These are phyloP conservation scores for Mucor irregularis DNA, from an alignment of 371 early-diverging fungal species.

Conservation along the genomic window DNA sequence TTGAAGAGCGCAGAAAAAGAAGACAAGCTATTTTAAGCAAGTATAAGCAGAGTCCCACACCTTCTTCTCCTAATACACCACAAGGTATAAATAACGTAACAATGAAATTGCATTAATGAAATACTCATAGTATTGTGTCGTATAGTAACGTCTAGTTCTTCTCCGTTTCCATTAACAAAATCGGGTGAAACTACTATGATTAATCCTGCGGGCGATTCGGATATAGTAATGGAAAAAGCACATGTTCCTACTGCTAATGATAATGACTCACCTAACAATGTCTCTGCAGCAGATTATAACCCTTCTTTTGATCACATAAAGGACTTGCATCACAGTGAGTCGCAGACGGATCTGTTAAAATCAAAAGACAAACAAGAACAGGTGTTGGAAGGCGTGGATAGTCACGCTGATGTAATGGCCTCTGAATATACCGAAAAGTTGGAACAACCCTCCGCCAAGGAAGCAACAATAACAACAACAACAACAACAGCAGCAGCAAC, in stretches of 20 bases:
- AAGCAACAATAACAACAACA: not conserved
- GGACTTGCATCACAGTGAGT: conserved; percentile 37
- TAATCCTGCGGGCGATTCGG: not conserved
- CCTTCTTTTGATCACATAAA: conserved; percentile 56
- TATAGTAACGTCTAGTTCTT: conserved; percentile 5
- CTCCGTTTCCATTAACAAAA: conserved; percentile 10
- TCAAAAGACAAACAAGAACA: conserved; percentile 55
- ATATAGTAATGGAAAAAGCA: conserved; percentile 13
- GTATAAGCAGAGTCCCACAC: conserved; percentile 43
- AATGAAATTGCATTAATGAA: not conserved
- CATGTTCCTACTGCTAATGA: conserved; percentile 7
- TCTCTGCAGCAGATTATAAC: conserved; percentile 80
- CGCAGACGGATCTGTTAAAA: conserved; percentile 54
- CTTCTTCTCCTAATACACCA: conserved; percentile 18
- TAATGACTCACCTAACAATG: conserved; percentile 40
- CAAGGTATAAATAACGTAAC: conserved; percentile 2
- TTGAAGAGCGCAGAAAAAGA: conserved; percentile 78
- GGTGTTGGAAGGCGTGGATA: conserved; percentile 27
- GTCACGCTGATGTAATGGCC: conserved; percentile 64
- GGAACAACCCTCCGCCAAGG: conserved; percentile 7
- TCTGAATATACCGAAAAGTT: conserved; percentile 59
- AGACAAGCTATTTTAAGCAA: conserved; percentile 70
- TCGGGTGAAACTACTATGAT: not conserved
- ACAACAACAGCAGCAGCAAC: conserved; percentile 18
- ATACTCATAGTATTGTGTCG: not conserved